Evolutionary conservation across 805 yeast species (phyloP), one percentile per base, ranked within the genome.

Genomic region (Myxozyma lipomycoides): DNA sequence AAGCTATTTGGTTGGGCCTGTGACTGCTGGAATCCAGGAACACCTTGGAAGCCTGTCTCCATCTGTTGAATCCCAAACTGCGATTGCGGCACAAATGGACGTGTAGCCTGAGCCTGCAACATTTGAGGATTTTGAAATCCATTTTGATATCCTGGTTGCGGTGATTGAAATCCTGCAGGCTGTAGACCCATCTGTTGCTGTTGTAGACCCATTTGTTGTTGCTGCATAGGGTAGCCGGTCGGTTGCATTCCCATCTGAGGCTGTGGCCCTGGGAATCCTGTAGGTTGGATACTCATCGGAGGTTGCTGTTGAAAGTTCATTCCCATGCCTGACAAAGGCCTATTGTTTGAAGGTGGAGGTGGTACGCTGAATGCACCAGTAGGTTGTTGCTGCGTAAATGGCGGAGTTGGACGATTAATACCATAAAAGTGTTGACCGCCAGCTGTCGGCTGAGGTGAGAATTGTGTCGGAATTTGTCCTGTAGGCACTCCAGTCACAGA

Each of bases 71-170:
- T 53, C 15, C 58, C 58, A 28, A 53, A 53, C 43, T 51, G 50
- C 6, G 58, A 53, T 22, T 50, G 58, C 4, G 58, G 58, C 15
- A 50, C 36, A 28, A 53, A 53, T 4, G 49, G 41, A 15, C 58
- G 48, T 6, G 56, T 52, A 6, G 46, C 51, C 26, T 55, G 59
- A 10, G 58, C 43, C 36, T 51, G 62, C 48, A 28, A 57, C 40
- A 48, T 58, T 28, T 77, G 76, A 22, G 49, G 47, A 52, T 72
- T 60, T 52, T 74, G 76, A 30, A 85, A 81, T 61, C 82, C 86
- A 6, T 51, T 49, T 17, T 68, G 30, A 43, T 42, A 35, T n/a
- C n/a, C n/a, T 10, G 51, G 54, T n/a, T 45, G 35, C 4, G 22
- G 46, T 32, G 23, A 39, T 4, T 34, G 42, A 24, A 22, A 46